Conservation (phyloP, 1,284 basidiomycete genomes). For the Ceratobasidium sp. region DNA sequence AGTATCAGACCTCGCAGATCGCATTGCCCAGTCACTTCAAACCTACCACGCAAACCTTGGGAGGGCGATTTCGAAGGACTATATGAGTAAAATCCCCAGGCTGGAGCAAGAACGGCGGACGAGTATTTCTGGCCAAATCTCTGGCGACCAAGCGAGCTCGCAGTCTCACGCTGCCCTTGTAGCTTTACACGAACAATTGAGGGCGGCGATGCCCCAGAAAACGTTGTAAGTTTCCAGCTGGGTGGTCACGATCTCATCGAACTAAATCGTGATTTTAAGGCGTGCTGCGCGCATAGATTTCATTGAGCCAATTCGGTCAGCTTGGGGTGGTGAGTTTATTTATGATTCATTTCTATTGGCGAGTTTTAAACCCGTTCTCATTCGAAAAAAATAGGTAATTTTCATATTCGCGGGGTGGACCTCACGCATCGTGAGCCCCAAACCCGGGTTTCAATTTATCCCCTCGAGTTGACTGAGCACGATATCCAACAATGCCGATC, state of each 20-base stretch:
- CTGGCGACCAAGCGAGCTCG: neutral
- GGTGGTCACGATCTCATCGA: too few species aligned
- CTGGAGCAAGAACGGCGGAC: neutral
- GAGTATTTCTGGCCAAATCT: neutral
- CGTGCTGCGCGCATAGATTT: too few species aligned
- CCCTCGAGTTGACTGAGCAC: conserved; percentile 44
- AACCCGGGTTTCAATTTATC: conserved; percentile 18
- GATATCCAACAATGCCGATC: conserved; percentile 38
- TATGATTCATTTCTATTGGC: too few species aligned
- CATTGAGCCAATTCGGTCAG: too few species aligned
- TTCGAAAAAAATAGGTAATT: neutral
- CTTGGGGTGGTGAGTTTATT: too few species aligned
- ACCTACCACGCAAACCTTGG: neutral
- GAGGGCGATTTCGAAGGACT: neutral
- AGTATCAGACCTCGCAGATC: neutral
- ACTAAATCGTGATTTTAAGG: too few species aligned
- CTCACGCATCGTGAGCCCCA: conserved; percentile 1
- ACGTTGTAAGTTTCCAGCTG: neutral
- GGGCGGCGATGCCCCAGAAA: neutral
- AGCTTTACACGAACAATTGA: neutral
- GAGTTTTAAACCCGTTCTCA: too few species aligned
- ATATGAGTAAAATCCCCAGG: neutral
- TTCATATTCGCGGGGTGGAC: neutral
- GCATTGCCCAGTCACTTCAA: conserved; percentile 13
- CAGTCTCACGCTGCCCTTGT: neutral